phyloP scores from a whole-genome alignment of 2,329 filamentous ascomycete genomes.

The Aspergillus quadricinctus region DNA sequence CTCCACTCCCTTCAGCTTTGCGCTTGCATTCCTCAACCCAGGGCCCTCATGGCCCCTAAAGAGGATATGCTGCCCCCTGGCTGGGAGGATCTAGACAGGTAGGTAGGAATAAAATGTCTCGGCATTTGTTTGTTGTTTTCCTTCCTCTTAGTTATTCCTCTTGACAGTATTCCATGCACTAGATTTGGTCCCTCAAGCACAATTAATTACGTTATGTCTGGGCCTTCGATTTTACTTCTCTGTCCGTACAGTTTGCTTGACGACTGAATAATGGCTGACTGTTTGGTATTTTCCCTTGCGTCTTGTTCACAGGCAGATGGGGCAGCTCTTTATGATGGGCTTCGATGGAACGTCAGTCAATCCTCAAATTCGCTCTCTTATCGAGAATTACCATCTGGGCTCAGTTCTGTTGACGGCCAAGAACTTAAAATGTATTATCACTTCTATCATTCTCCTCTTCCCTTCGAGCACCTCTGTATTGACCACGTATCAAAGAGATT shows the following conservation, averaged over 20 bases:
- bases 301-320: conserved; percentile 61
- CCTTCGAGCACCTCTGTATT: neutral
- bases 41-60: conserved; percentile 38
- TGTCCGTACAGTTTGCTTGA: neutral
- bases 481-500: neutral
- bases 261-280: conserved; percentile 26
- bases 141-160: conserved; percentile 32
- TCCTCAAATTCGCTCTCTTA: conserved; percentile 58
- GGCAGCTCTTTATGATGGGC: conserved; percentile 63
- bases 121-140: conserved; percentile 8
- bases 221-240: neutral
- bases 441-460: conserved; percentile 28
- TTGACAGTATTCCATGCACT: neutral
- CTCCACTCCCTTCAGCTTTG: conserved; percentile 4
- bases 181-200: neutral
- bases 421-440: conserved; percentile 58
- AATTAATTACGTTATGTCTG: neutral
- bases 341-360: conserved; percentile 63
- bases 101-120: conserved; percentile 26
- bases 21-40: conserved; percentile 29
- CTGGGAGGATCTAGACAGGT: conserved; percentile 40
- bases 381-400: conserved; percentile 71
- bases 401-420: conserved; percentile 68
- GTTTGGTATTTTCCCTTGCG: conserved; percentile 55
- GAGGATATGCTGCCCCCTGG: conserved; percentile 39